These are phyloP conservation scores for Tilletia indica DNA, from an alignment of 1,284 basidiomycete genomes.

Conservation along the genomic window DNA sequence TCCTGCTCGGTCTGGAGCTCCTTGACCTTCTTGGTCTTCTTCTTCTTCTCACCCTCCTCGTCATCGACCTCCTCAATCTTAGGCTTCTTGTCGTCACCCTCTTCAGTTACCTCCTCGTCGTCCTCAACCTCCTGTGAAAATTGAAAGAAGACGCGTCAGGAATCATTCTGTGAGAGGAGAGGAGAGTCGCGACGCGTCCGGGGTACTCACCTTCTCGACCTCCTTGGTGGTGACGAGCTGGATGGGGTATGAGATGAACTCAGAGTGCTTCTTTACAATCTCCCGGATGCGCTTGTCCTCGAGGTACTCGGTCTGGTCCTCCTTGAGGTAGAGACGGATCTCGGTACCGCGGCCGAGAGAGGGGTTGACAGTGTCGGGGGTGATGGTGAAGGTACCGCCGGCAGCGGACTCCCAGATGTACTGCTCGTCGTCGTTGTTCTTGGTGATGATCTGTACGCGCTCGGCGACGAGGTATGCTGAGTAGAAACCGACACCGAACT, in stretches of 20 bases:
- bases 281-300: constrained; percentile 99
- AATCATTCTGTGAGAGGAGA: neutral
- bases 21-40: constrained; percentile 89
- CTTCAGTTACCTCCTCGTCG: constrained; percentile 61
- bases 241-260: constrained; percentile 99
- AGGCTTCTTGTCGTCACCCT: constrained; percentile 69
- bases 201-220: constrained; percentile 67
- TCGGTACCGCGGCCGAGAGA: constrained; percentile 91
- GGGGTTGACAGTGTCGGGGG: constrained; percentile 83
- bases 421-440: constrained; percentile 99
- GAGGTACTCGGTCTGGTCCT: constrained; percentile 97
- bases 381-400: constrained; percentile 99
- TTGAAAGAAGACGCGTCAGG: neutral
- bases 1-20: constrained; percentile 69
- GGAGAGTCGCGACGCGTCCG: neutral
- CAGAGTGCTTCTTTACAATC: constrained; percentile 99
- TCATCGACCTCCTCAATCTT: constrained; percentile 78
- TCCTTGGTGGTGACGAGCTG: constrained; percentile 98
- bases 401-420: constrained; percentile 99
- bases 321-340: constrained; percentile 93
- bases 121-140: constrained; percentile 77
- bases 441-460: constrained; percentile 95
- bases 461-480: constrained; percentile 99
- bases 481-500: constrained; percentile 99
- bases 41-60: constrained; percentile 67